Evolutionary conservation across 2,329 filamentous ascomycete species (phyloP), one percentile per base, ranked within the genome.

Genomic region (Byssochlamys sp.): DNA sequence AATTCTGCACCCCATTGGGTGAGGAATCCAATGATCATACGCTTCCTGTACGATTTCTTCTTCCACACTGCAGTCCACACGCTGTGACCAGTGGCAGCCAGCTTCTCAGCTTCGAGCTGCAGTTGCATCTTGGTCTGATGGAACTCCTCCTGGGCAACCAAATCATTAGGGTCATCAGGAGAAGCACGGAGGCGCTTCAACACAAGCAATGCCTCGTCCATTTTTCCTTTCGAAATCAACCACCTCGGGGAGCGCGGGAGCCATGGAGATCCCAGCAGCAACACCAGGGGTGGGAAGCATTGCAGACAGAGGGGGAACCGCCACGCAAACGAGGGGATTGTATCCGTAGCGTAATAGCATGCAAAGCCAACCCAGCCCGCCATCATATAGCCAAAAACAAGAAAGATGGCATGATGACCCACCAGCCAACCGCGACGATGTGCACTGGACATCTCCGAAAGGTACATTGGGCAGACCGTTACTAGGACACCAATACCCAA

Each of bases 1-100:
- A 80, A 81, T 55, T 81, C 78, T 1, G 78, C 78, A 25, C 78
- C 78, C 77, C 78, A 81, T 61, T 80, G 79, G 0, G 78, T 81
- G 35, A 81, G 66, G 59, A 81, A 81, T 0, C 78, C 78, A 49
- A 81, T 78, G 1, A 74, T 69, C 77, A 81, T 79, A 0, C 79
- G 70, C 68, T 79, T 81, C 19, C 78, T 69, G 59, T 80, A 79
- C 7, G 76, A 77, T 58, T 71, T 73, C 63, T 77, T 79, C 62
- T 73, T 75, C 25, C 78, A n/a, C 0, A 78, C 71, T 0, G 77
- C 77, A 39, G 65, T 74, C 76, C 77, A 79, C 0, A 75, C 71
- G 1, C 65, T 74, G n/a, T 70, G 66, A 0, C 74, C 73, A 6
- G 73, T 70, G 0, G 65, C 65, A 28, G 71, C 66, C 26, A 80